Evolutionary conservation across 1,284 basidiomycete species (phyloP).

Genomic region (Acaromyces ingoldii): DNA sequence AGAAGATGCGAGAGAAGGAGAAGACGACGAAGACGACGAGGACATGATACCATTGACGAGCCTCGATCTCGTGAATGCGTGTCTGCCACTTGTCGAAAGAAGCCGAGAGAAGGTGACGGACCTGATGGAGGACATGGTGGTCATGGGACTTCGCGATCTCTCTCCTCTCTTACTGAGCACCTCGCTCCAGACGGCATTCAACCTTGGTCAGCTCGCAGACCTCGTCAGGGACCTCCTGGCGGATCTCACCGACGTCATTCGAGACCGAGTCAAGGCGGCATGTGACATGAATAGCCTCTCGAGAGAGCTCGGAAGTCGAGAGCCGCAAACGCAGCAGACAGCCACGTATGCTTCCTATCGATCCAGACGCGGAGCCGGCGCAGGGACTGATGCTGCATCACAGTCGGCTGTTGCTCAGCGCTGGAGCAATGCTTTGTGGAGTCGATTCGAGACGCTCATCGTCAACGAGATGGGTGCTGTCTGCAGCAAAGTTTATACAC

Average conservation of each 20-base stretch:
- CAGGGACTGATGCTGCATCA: constrained; percentile 17
- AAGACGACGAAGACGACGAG: constrained; percentile 60
- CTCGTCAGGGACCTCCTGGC: constrained; percentile 73
- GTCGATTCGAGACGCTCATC: constrained; percentile 71
- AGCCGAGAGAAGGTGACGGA: constrained; percentile 24
- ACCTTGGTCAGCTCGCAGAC: constrained; percentile 74
- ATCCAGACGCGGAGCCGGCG: not conserved
- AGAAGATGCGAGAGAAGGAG: constrained; percentile 60
- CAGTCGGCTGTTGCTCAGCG: constrained; percentile 66
- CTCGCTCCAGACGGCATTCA: constrained; percentile 88
- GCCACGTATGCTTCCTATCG: constrained; percentile 7
- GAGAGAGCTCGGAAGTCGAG: constrained; percentile 61
- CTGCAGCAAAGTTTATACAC: constrained; percentile 70
- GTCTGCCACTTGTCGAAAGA: constrained; percentile 19
- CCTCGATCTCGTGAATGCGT: constrained; percentile 19
- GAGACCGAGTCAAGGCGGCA: constrained; percentile 67
- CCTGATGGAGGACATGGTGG: constrained; percentile 44
- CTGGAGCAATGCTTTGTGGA: constrained; percentile 61
- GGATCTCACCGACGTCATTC: constrained; percentile 78
- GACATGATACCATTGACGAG: constrained; percentile 53
- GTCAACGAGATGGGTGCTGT: constrained; percentile 77
- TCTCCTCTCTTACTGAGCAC: constrained; percentile 68
- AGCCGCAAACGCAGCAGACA: not conserved
- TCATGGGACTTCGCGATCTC: constrained; percentile 32
- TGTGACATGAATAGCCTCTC: constrained; percentile 83